phyloP scores from a whole-genome alignment of 768 basidiomycete species.

The Boletus rex-veris region DNA sequence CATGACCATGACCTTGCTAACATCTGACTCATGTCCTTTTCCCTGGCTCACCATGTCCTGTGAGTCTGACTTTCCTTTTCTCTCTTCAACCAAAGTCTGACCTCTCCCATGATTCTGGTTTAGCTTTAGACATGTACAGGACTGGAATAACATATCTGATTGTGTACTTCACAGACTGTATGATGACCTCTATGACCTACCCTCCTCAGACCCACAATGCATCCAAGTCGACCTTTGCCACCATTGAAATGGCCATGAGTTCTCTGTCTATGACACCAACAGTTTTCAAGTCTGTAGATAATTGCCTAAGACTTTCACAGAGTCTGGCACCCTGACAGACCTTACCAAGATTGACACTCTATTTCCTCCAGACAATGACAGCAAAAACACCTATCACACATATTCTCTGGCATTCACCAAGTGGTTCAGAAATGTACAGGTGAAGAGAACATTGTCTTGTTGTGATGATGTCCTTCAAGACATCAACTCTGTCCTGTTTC shows the following conservation, averaged over 20 bases:
- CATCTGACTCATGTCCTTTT: background rate
- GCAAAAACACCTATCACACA: background rate
- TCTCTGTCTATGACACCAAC: background rate
- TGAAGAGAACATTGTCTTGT: fast-evolving
- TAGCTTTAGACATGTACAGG: background rate
- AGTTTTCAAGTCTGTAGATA: background rate
- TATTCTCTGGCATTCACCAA: conserved; percentile 7
- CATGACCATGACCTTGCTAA: background rate
- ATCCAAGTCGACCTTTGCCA: background rate
- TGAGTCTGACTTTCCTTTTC: background rate
- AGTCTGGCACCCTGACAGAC: background rate
- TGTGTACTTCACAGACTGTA: background rate
- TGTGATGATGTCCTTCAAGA: background rate
- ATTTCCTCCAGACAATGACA: background rate
- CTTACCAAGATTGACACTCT: background rate
- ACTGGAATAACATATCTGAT: background rate
- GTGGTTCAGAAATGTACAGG: background rate
- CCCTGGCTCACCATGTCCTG: conserved; percentile 1
- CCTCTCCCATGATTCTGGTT: too few relatives aligned
- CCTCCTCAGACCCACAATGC: background rate
- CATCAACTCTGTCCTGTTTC: too few relatives aligned
- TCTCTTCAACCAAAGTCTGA: too few relatives aligned
- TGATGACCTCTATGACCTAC: background rate
- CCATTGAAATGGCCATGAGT: too few relatives aligned
- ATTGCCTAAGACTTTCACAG: fast-evolving